Base-by-base conservation (phyloP, 306 rosid genomes). In the Quercus berberidifolia region DNA sequence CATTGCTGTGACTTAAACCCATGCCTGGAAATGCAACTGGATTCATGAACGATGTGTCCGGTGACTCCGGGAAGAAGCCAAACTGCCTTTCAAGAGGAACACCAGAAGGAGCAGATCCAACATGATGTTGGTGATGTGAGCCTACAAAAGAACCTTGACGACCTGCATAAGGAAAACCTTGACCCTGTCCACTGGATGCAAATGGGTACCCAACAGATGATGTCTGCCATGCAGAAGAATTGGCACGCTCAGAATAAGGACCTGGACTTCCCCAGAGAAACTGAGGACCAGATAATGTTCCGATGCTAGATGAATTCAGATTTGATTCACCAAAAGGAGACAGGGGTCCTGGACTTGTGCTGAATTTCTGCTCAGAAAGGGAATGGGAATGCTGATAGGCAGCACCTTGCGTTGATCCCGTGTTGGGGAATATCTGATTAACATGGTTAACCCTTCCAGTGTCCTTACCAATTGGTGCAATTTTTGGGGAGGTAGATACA, bases 191-290 rank as follows among this genome's bases (percentile, higher is more conserved):
- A 69, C 87, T 80, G 26, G 98, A 85, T 19, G 96, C 74, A 82
- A 89, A 88, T 38, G 90, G 92, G 60, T 75, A 88, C 41, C 96
- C 92, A 59, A 54, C 74, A 52, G 98, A 89, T 57, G 92, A 81
- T 41, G 91, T 78, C 26, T 93, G 83, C 97, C 96, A 90, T 2
- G 91, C 90, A 83, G 94, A 83, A 75, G 94, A 88, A 76, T 78
- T 92, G 55, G 89, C 76, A 69, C 38, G 90, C 71, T 88, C 94
- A 0, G 93, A 56, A 71, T 88, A 92, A 51, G 92, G 91, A 80
- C 91, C 87, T 10, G 97, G 92, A 77, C 92, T 92, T 79, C 98
- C 98, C 98, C 98, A 94, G 49, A 92, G 98, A 87, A 94, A 94
- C 84, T 94, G 97, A 65, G 93, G 94, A 85, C 97, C 97, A 59